Evolutionary conservation across 495 filamentous ascomycete genomes (phyloP).

Genomic region (Neurospora sp.): DNA sequence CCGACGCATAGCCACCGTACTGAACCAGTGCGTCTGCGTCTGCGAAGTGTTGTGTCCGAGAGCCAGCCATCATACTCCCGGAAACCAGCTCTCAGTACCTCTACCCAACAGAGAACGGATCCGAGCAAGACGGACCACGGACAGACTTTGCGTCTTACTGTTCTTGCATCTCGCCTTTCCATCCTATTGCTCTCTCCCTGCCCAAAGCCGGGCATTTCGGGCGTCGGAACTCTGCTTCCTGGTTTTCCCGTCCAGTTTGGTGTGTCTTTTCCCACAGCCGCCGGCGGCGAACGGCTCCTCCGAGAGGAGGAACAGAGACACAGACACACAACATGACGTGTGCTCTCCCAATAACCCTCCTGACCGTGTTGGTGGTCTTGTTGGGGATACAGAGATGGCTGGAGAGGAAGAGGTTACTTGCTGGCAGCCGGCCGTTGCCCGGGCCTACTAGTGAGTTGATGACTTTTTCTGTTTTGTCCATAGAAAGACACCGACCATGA

Average conservation of each 20-base stretch:
- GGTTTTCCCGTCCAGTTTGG: neutral
- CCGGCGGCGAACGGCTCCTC: neutral
- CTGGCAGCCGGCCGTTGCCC: slow-evolving; percentile 17
- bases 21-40: neutral
- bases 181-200: neutral
- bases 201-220: neutral
- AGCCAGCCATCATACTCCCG: neutral
- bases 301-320: neutral
- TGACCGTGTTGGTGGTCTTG: slow-evolving; percentile 1
- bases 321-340: neutral
- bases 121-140: neutral
- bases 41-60: neutral
- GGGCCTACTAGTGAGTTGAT: slow-evolving; percentile 23
- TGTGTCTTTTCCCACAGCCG: neutral
- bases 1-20: neutral
- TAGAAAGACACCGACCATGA: neutral
- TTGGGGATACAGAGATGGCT: slow-evolving; percentile 4
- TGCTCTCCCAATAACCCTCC: neutral
- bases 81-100: neutral
- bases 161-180: neutral
- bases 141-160: neutral
- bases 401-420: slow-evolving; percentile 14
- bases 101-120: neutral
- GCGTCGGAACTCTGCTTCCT: neutral
- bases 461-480: neutral